phyloP scores from a whole-genome alignment of 2,329 filamentous ascomycete species.

The Neurospora sp. region DNA sequence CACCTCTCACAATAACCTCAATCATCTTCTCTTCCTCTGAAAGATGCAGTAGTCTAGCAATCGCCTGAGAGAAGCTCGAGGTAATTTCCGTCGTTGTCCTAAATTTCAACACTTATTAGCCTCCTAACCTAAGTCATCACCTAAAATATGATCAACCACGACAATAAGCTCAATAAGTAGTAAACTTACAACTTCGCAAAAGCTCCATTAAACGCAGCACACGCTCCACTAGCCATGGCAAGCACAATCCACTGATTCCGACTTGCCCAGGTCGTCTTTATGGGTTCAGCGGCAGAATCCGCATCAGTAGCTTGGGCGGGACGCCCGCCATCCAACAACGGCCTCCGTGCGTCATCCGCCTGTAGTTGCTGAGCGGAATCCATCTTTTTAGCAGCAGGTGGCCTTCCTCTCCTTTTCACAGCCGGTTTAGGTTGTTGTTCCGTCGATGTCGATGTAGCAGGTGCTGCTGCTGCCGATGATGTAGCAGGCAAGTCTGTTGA shows the following conservation, averaged over 20 bases:
- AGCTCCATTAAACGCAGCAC: conserved; percentile 71
- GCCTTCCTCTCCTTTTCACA: not conserved
- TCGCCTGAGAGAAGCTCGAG: conserved; percentile 32
- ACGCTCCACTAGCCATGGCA: conserved; percentile 64
- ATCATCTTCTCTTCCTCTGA: conserved; percentile 30
- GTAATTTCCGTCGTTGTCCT: conserved; percentile 50
- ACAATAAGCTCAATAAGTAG: not conserved
- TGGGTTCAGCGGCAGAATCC: conserved; percentile 8
- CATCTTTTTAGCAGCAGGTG: not conserved
- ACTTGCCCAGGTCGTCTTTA: conserved; percentile 18
- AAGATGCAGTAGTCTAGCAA: conserved; percentile 36
- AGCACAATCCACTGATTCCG: conserved; percentile 53
- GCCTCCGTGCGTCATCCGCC: conserved; percentile 12
- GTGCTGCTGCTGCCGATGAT: not conserved
- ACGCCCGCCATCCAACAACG: conserved; percentile 13
- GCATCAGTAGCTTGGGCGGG: conserved; percentile 2
- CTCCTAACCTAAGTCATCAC: not conserved
- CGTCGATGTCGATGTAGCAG: not conserved
- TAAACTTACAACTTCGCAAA: conserved; percentile 67
- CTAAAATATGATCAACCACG: not conserved
- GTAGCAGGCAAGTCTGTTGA: not conserved
- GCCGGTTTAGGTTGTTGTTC: not conserved
- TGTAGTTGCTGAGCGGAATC: not conserved
- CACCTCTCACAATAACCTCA: conserved; percentile 38
- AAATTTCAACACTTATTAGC: not conserved